Evolutionary conservation across 352 stramenopile species (phyloP).

Genomic region (Phytophthora cactorum): DNA sequence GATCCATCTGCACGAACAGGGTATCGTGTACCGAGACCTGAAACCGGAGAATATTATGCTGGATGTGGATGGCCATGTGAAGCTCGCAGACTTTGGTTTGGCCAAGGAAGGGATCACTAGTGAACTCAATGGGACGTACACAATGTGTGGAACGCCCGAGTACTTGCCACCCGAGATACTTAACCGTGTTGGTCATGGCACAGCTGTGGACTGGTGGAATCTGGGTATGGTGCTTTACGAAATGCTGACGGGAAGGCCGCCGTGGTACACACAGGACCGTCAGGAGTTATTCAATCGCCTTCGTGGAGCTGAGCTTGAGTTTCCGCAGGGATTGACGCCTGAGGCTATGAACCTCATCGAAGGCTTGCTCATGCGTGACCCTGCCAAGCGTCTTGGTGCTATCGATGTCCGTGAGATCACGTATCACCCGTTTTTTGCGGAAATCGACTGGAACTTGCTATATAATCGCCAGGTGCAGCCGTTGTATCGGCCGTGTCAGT

Average conservation of each 20-base stretch:
- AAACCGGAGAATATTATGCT: slow-evolving; percentile 91
- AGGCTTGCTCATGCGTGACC: slow-evolving; percentile 92
- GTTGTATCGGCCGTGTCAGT: slow-evolving; percentile 84
- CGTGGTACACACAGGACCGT: slow-evolving; percentile 85
- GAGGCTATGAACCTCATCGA: slow-evolving; percentile 84
- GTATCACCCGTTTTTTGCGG: slow-evolving; percentile 83
- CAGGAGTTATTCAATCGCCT: slow-evolving; percentile 77
- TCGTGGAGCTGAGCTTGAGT: slow-evolving; percentile 71
- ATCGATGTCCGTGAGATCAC: slow-evolving; percentile 80
- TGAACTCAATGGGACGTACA: slow-evolving; percentile 80
- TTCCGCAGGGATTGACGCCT: slow-evolving; percentile 66
- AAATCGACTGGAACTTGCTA: slow-evolving; percentile 84
- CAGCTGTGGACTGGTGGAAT: slow-evolving; percentile 88
- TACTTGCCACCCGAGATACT: slow-evolving; percentile 87
- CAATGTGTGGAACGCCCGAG: slow-evolving; percentile 88
- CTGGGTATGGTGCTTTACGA: slow-evolving; percentile 87
- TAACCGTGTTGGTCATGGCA: slow-evolving; percentile 79
- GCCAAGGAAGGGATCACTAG: slow-evolving; percentile 79
- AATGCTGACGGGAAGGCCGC: slow-evolving; percentile 78
- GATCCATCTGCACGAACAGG: slow-evolving; percentile 86
- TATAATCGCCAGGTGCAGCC: slow-evolving; percentile 80
- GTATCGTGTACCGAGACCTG: slow-evolving; percentile 84
- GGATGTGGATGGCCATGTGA: slow-evolving; percentile 84
- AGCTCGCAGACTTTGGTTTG: slow-evolving; percentile 83
- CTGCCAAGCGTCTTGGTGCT: slow-evolving; percentile 90